Percentiles rank a stretch among this genome's conserved stretches.
phyloP scores from a whole-genome alignment of 176 grass and related monocot species.

The Musa acuminata region DNA sequence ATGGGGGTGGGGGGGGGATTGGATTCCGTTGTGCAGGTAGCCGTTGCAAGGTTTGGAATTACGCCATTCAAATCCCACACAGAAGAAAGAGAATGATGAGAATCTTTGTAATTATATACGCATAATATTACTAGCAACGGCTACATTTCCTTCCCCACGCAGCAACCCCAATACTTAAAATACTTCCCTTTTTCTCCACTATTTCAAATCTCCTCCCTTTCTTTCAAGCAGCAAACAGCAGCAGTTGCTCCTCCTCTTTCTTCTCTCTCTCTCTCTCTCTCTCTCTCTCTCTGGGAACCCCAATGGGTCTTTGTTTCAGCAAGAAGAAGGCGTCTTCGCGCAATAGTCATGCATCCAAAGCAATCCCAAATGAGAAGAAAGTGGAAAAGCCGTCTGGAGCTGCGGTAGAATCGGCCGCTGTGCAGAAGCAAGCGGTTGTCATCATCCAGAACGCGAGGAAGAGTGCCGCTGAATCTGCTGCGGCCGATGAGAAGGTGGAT shows the following conservation, averaged over 20 bases:
- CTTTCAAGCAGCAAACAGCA: too few species aligned
- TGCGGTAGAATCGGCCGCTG: background rate
- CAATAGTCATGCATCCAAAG: background rate
- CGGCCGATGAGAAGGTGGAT: slow-evolving; percentile 10
- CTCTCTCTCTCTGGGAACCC: background rate
- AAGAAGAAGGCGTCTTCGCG: background rate
- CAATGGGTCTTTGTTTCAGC: slow-evolving; percentile 1
- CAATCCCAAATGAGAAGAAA: background rate
- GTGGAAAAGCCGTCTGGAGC: background rate
- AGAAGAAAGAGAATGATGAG: background rate
- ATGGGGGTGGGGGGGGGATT: background rate
- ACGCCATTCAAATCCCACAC: background rate
- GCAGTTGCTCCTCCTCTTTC: background rate
- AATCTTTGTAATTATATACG: background rate
- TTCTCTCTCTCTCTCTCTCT: background rate
- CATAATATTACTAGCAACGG: background rate
- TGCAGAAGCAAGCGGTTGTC: slow-evolving; percentile 67
- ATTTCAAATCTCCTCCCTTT: background rate
- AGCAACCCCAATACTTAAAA: background rate
- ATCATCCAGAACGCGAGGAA: slow-evolving; percentile 39
- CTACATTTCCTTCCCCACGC: background rate
- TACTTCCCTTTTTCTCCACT: background rate
- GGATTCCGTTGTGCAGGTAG: background rate
- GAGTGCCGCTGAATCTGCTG: background rate
- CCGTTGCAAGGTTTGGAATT: background rate